Evolutionary conservation across 257 asterid genomes (phyloP).

Genomic region (Penstemon davidsonii): DNA sequence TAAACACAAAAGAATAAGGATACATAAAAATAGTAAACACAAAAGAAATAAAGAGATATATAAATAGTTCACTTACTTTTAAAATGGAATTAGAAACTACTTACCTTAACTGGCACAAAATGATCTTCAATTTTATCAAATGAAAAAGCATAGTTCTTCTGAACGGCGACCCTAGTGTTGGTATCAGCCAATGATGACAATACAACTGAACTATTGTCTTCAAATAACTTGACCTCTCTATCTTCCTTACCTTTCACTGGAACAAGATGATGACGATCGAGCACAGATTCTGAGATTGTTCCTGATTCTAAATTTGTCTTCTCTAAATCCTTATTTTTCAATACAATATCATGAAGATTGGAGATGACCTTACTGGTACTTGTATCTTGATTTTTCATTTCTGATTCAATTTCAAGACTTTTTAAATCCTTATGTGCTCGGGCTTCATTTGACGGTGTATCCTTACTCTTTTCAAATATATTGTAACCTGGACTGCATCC

Average conservation of each 20-base stretch:
- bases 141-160: constrained; percentile 37
- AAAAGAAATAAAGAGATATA: no score
- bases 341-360: constrained; percentile 28
- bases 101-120: constrained; percentile 57
- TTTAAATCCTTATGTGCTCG: constrained; percentile 24
- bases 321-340: constrained; percentile 29
- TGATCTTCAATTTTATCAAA: constrained; percentile 59
- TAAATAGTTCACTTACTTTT: no score
- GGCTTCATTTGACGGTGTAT: constrained; percentile 26
- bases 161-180: constrained; percentile 13
- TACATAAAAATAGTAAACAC: no score
- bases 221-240: constrained; percentile 30
- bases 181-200: constrained; percentile 34
- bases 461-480: constrained; percentile 38
- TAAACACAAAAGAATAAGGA: no score
- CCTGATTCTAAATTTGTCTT: constrained; percentile 27
- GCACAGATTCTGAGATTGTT: constrained; percentile 36
- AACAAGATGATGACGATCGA: constrained; percentile 29
- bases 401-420: constrained; percentile 29
- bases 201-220: constrained; percentile 37
- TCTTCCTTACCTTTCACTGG: constrained; percentile 39
- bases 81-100: constrained; percentile 10
- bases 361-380: constrained; percentile 33
- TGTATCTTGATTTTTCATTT: constrained; percentile 30
- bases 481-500: constrained; percentile 35